Conservation (phyloP, 1,284 basidiomycete genomes). For the Malassezia sp. region DNA sequence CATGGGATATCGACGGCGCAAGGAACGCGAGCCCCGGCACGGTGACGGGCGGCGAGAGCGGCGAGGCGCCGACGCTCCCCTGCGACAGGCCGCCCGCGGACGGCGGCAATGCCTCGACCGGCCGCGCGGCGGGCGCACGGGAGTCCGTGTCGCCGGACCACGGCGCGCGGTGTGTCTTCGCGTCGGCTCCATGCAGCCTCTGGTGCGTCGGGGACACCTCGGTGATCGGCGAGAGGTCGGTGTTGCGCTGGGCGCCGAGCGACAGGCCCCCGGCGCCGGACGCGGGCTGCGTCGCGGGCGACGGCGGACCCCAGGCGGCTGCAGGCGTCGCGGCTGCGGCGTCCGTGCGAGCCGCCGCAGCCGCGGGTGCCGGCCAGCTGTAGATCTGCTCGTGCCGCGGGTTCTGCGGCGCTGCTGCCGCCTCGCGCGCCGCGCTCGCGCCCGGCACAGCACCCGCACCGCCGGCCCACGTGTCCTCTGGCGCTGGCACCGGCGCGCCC, state of each 20-base stretch:
- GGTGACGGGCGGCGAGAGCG: conserved; percentile 7
- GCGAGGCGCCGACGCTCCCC: not conserved
- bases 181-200: no score
- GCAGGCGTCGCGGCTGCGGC: no score
- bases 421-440: not conserved
- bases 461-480: no score
- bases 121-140: no score
- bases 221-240: conserved; percentile 4
- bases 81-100: no score
- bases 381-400: conserved; percentile 14
- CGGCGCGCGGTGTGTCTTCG: no score
- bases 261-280: not conserved
- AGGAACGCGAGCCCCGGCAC: conserved; percentile 10
- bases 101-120: no score
- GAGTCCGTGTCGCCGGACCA: no score
- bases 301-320: no score
- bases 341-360: not conserved
- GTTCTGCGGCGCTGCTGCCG: not conserved
- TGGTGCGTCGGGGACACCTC: no score
- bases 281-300: not conserved
- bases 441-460: not conserved
- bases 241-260: not conserved
- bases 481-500: no score
- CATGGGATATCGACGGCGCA: conserved; percentile 2
- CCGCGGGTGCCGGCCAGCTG: conserved; percentile 2